These are phyloP conservation scores for Linaria vulgaris DNA, from an alignment of 257 asterid species.

Conservation along the genomic window DNA sequence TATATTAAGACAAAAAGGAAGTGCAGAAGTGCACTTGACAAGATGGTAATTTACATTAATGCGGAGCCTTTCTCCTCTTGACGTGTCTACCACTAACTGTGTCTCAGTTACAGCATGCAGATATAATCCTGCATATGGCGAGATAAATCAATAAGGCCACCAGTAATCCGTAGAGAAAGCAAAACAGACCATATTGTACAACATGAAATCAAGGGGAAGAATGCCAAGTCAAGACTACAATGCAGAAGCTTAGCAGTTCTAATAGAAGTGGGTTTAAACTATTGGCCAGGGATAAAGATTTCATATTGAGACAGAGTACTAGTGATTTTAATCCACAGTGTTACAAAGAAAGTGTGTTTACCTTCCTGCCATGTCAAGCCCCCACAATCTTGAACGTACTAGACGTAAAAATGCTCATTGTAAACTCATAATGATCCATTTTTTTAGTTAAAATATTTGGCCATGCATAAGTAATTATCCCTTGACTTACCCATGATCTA, in stretches of 20 bases:
- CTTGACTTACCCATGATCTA: background rate
- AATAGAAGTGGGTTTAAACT: background rate
- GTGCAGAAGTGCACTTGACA: background rate
- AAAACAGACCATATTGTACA: background rate
- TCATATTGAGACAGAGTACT: too few relatives aligned
- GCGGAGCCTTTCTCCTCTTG: conserved; percentile 96
- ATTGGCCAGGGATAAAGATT: background rate
- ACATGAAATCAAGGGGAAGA: background rate
- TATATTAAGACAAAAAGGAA: background rate
- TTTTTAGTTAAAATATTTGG: too few relatives aligned
- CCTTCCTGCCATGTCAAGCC: background rate
- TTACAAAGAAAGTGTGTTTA: background rate
- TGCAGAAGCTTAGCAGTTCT: too few relatives aligned
- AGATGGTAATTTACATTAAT: conserved; percentile 62
- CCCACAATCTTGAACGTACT: background rate
- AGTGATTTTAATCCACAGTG: too few relatives aligned
- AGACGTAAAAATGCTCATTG: too few relatives aligned
- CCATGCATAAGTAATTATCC: background rate
- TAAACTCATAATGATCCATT: too few relatives aligned
- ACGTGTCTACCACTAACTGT: conserved; percentile 84
- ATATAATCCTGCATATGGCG: conserved; percentile 59
- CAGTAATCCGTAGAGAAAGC: conserved; percentile 18
- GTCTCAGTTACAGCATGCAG: conserved; percentile 86
- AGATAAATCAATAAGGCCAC: conserved; percentile 15
- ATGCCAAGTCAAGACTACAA: too few relatives aligned